phyloP scores from a whole-genome alignment of 2,329 filamentous ascomycete genomes.

The Zelopaecilomyces penicillatus region DNA sequence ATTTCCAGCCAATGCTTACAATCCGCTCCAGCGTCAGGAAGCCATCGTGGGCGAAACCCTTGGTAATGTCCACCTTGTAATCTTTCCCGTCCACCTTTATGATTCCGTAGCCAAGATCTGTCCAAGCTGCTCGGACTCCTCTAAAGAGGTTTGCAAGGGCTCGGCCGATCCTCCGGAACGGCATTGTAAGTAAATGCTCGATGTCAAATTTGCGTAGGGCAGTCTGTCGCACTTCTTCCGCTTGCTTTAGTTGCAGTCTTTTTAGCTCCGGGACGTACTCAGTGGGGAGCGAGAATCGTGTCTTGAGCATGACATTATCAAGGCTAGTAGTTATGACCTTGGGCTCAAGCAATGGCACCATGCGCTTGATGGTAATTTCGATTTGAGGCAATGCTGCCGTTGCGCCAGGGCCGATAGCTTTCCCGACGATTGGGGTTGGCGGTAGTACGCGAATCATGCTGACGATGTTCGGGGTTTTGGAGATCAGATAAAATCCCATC shows the following conservation, averaged over 20 bases:
- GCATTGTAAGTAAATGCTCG: conserved; percentile 47
- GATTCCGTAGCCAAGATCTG: conserved; percentile 47
- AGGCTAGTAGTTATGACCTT: conserved; percentile 32
- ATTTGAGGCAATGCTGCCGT: conserved; percentile 31
- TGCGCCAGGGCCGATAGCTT: conserved; percentile 7
- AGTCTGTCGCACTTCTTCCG: conserved; percentile 29
- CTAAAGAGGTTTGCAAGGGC: conserved; percentile 33
- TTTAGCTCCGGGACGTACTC: conserved; percentile 28
- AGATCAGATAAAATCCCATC: conserved; percentile 52
- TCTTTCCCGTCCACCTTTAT: conserved; percentile 37
- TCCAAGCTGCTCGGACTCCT: conserved; percentile 42
- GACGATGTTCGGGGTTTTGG: conserved; percentile 50
- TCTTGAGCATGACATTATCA: conserved; percentile 26
- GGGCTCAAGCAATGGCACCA: conserved; percentile 38
- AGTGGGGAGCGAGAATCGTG: conserved; percentile 30
- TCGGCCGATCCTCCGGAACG: conserved; percentile 43
- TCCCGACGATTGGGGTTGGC: conserved; percentile 22
- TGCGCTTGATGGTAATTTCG: conserved; percentile 43
- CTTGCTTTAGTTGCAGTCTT: conserved; percentile 21
- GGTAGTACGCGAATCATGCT: conserved; percentile 49
- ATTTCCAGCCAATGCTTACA: conserved; percentile 24
- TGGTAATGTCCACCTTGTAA: conserved; percentile 51
- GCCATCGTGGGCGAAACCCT: conserved; percentile 50
- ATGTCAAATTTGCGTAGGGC: conserved; percentile 42
- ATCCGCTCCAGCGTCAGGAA: conserved; percentile 52